Evolutionary conservation across 257 asterid genomes (phyloP), one percentile per base, ranked within the genome.

Genomic region (Leptodermis oblonga): DNA sequence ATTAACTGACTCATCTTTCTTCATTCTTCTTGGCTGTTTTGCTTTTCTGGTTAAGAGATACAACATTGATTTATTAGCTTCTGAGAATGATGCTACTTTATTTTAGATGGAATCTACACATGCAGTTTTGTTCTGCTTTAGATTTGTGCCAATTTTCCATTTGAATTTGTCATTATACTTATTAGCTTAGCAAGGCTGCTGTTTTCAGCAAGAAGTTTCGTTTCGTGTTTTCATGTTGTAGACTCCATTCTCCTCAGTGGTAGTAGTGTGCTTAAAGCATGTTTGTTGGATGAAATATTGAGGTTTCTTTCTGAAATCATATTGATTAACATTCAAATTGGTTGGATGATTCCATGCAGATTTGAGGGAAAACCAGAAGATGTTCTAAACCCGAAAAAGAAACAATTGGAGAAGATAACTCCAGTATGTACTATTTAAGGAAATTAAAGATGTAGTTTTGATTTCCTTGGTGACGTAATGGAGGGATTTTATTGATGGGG

Each of bases 341-440:
- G 4, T 31, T 31, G 6, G 41, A n/a, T 52, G 33, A 67, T 71
- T 54, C 7, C 20, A 39, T 79, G 30, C 90, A 92, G 97, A 36
- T 80, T 77, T 67, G 97, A 85, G 7, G 97, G 95, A 23, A 90
- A 83, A 79, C 97, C 98, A 62, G 98, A 92, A 75, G 96, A 90
- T 61, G 92, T 92, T n/a, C 76, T 92, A 72, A 92, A 88, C 82
- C 98, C 98, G 18, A 92, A 92, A 76, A 92, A 92, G 92, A 92
- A 90, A 74, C 98, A 92, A 79, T 76, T 92, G 74, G 98, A 92
- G 68, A 92, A 90, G 85, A 86, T 92, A 72, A 80, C 96, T 39
- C 91, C 84, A 84, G 97, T 90, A 86, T 33, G 83, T 62, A 51
- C 31, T 61, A n/a, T n/a, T n/a, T n/a, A n/a, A n/a, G n/a, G n/a